Percentiles rank a stretch among this genome's conserved stretches.
Evolutionary conservation across 352 stramenopile species (phyloP).

Genomic region (Pythium sukuiense): DNA sequence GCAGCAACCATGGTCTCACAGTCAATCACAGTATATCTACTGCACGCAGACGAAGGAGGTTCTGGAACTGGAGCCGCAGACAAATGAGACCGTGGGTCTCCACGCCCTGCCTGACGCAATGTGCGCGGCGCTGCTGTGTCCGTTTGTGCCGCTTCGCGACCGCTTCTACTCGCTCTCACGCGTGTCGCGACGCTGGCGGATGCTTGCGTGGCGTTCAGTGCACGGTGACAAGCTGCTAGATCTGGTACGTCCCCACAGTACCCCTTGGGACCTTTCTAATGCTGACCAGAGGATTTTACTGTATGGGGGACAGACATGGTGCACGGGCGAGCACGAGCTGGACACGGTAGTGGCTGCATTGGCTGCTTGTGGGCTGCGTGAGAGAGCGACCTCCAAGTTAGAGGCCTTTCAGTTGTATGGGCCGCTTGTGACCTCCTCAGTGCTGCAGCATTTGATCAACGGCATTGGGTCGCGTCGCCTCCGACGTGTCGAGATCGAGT

Average conservation of each 20-base stretch:
- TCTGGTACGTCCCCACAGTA: slow-evolving; percentile 36
- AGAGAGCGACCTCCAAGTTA: slow-evolving; percentile 32
- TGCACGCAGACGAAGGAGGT: neutral
- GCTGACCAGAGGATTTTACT: too few relatives aligned
- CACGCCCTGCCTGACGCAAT: slow-evolving; percentile 41
- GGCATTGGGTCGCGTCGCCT: slow-evolving; percentile 41
- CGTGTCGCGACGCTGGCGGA: slow-evolving; percentile 60
- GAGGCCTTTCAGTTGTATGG: slow-evolving; percentile 63
- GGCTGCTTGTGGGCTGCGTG: slow-evolving; percentile 7
- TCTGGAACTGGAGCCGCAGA: neutral
- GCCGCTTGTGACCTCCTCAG: slow-evolving; percentile 42
- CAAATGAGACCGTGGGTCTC: neutral
- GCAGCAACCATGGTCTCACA: neutral
- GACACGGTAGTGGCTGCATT: slow-evolving; percentile 41
- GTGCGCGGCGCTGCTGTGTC: slow-evolving; percentile 44
- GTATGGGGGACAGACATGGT: slow-evolving; percentile 56
- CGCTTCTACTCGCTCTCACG: slow-evolving; percentile 51
- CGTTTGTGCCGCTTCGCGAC: slow-evolving; percentile 57
- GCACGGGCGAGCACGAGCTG: slow-evolving; percentile 61
- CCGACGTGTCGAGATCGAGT: slow-evolving; percentile 60
- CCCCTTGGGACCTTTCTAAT: neutral
- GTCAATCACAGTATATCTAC: neutral
- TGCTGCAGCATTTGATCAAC: slow-evolving; percentile 45
- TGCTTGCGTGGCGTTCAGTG: slow-evolving; percentile 56
- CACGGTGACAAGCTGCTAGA: slow-evolving; percentile 50